Conservation (phyloP, 2,329 filamentous ascomycete species). For the Botrytis pseudocinerea region DNA sequence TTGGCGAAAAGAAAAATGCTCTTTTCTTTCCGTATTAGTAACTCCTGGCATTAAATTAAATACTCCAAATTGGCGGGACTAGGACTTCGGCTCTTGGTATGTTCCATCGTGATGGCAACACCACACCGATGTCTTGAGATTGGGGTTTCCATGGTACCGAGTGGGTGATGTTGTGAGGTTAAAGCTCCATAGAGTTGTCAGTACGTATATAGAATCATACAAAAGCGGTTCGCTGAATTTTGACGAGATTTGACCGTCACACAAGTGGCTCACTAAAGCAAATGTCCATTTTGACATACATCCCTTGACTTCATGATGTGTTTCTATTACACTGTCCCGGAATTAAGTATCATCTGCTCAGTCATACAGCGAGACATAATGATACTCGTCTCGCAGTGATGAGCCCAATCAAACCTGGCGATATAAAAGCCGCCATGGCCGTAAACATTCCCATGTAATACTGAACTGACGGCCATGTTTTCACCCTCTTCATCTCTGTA, state of each 20-base stretch:
- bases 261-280: not conserved
- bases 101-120: not conserved
- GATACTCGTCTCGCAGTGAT: not conserved
- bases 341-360: not conserved
- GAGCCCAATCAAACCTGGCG: not conserved
- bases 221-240: not conserved
- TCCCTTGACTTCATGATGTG: not conserved
- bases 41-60: not conserved
- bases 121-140: not conserved
- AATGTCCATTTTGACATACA: not conserved
- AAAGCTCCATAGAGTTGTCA: not conserved
- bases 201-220: not conserved
- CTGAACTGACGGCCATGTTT: not conserved
- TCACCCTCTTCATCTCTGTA: not conserved
- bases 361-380: not conserved
- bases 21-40: not conserved
- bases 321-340: not conserved
- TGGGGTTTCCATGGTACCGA: not conserved
- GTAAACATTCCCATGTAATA: not conserved
- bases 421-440: not conserved
- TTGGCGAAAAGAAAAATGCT: not conserved
- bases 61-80: not conserved
- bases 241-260: not conserved
- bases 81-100: not conserved
- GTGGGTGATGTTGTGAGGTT: not conserved